phyloP scores from a whole-genome alignment of 2,329 filamentous ascomycete species.

The Pseudocercospora cruenta region DNA sequence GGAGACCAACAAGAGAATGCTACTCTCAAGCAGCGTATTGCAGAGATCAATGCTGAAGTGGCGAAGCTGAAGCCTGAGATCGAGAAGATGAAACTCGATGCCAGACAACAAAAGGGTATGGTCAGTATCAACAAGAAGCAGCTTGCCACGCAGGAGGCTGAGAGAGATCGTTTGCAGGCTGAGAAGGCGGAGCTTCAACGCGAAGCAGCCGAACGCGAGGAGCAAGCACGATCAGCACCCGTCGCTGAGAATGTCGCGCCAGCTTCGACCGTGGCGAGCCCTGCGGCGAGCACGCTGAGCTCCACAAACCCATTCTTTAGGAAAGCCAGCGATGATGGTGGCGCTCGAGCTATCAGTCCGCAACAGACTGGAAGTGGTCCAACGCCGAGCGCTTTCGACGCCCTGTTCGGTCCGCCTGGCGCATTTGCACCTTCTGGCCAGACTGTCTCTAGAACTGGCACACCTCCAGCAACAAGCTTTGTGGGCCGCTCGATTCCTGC shows the following conservation, averaged over 20 bases:
- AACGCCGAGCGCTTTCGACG: conserved; percentile 42
- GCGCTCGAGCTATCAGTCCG: conserved; percentile 31
- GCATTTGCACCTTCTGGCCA: conserved; percentile 40
- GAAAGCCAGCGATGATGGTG: conserved; percentile 45
- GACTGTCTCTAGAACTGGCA: conserved; percentile 31
- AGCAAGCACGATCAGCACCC: conserved; percentile 24
- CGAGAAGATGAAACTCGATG: conserved; percentile 89
- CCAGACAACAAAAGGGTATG: conserved; percentile 91
- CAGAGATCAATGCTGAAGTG: conserved; percentile 79
- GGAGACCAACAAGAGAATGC: conserved; percentile 88
- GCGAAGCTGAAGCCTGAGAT: conserved; percentile 83
- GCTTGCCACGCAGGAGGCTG: conserved; percentile 81
- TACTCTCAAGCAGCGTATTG: conserved; percentile 83
- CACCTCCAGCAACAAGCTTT: conserved; percentile 40
- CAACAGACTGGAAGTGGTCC: conserved; percentile 31
- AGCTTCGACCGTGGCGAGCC: conserved; percentile 28
- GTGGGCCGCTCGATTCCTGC: conserved; percentile 27
- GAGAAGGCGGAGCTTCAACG: conserved; percentile 76
- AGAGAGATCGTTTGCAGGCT: conserved; percentile 81
- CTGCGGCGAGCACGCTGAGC: conserved; percentile 32
- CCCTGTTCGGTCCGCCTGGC: conserved; percentile 47
- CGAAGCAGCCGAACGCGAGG: conserved; percentile 36
- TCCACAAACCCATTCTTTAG: conserved; percentile 96
- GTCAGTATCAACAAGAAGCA: conserved; percentile 99
- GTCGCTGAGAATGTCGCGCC: conserved; percentile 20